These are phyloP conservation scores for Conticribra guillardii DNA, from an alignment of 108 stramenopile species.

Conservation along the genomic window DNA sequence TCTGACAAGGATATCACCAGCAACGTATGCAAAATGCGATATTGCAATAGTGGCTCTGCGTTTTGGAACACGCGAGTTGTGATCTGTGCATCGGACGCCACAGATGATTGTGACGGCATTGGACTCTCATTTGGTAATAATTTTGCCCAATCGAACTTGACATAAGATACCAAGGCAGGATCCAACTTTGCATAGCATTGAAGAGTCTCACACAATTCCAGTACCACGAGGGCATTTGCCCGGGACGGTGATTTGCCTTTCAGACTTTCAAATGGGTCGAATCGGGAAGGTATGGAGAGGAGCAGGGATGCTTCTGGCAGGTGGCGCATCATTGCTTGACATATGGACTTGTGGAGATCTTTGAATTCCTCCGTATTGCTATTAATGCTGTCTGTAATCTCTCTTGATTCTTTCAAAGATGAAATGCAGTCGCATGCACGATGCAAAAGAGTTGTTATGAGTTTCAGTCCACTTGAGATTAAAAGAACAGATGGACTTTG, in stretches of 20 bases:
- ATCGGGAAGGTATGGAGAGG: constrained; percentile 55
- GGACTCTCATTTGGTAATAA: constrained; percentile 52
- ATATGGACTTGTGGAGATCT: constrained; percentile 19
- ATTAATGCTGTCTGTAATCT: neutral
- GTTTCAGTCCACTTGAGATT: constrained; percentile 57
- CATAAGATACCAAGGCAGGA: constrained; percentile 35
- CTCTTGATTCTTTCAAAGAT: neutral
- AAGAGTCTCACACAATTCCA: constrained; percentile 47
- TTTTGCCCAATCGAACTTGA: constrained; percentile 78
- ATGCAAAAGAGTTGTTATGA: constrained; percentile 52
- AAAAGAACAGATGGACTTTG: constrained; percentile 60
- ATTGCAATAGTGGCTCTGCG: constrained; percentile 38
- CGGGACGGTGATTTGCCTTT: constrained; percentile 10
- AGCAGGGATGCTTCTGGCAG: constrained; percentile 69
- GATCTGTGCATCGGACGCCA: constrained; percentile 13
- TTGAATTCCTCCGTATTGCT: too few species aligned
- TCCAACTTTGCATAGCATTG: constrained; percentile 40
- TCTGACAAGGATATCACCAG: constrained; percentile 14
- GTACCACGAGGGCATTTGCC: constrained; percentile 28
- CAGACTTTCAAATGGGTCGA: constrained; percentile 47
- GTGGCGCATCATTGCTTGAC: constrained; percentile 28
- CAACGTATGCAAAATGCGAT: constrained; percentile 43
- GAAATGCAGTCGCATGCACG: constrained; percentile 35
- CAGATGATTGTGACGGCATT: too few species aligned
- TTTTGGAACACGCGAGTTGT: constrained; percentile 21